phyloP scores from a whole-genome alignment of 768 basidiomycete species.

The Cytidiella melzeri region DNA sequence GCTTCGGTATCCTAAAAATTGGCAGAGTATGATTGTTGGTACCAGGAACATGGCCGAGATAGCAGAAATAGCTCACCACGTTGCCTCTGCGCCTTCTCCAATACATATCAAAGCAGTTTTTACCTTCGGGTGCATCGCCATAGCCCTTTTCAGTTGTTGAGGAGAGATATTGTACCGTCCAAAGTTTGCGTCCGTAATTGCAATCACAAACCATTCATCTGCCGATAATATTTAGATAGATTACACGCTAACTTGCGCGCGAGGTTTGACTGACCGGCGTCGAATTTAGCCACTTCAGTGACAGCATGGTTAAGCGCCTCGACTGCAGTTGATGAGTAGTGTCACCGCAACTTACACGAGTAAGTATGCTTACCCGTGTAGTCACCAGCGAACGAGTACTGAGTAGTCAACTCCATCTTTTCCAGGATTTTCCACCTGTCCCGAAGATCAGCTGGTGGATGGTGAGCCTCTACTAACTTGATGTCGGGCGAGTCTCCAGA shows the following conservation, averaged over 20 bases:
- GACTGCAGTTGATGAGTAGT: slow-evolving; percentile 30
- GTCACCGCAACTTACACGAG: slow-evolving; percentile 1
- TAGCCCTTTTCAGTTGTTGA: slow-evolving; percentile 49
- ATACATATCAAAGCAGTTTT: slow-evolving; percentile 65
- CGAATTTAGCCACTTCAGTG: slow-evolving; percentile 52
- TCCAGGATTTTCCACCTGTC: slow-evolving; percentile 63
- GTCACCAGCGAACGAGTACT: slow-evolving; percentile 66
- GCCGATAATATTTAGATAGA: background rate
- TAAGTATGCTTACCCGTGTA: slow-evolving; percentile 41
- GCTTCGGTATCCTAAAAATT: slow-evolving; percentile 47
- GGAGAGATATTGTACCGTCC: slow-evolving; percentile 54
- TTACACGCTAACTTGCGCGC: background rate
- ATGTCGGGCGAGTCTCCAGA: slow-evolving; percentile 61
- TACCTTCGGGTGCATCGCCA: slow-evolving; percentile 58
- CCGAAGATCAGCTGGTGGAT: slow-evolving; percentile 45
- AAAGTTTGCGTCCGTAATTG: slow-evolving; percentile 69
- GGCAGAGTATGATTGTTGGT: background rate
- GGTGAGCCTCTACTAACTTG: slow-evolving; percentile 41
- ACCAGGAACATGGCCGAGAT: background rate
- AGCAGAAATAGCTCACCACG: slow-evolving; percentile 38
- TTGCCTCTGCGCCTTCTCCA: slow-evolving; percentile 59
- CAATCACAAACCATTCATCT: slow-evolving; percentile 72
- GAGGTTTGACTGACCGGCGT: slow-evolving; percentile 39
- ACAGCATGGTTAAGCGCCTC: slow-evolving; percentile 62
- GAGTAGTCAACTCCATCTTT: slow-evolving; percentile 63